These are phyloP conservation scores for Hylodesmum podocarpum DNA, from an alignment of 306 rosid genomes.

Conservation along the genomic window DNA sequence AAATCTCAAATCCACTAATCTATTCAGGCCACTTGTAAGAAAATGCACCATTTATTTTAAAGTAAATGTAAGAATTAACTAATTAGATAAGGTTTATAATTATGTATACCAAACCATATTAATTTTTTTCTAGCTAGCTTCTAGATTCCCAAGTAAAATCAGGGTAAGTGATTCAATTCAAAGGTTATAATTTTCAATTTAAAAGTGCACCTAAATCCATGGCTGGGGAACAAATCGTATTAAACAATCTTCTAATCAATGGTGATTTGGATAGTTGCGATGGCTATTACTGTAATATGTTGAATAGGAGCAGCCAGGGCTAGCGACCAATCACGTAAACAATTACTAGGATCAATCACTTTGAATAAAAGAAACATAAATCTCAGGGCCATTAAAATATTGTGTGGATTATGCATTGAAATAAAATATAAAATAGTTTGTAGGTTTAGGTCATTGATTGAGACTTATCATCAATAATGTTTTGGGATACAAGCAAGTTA, in stretches of 20 bases:
- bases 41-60: too few relatives aligned
- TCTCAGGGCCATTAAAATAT: neutral
- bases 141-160: neutral
- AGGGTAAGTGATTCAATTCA: neutral
- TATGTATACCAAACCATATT: too few relatives aligned
- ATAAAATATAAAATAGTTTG: neutral
- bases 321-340: neutral
- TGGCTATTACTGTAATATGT: neutral
- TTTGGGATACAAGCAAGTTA: conserved; percentile 7
- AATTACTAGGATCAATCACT: neutral
- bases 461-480: conserved; percentile 16
- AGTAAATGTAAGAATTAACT: neutral
- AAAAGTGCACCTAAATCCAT: neutral
- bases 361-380: neutral
- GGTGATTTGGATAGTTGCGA: neutral
- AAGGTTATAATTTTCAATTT: neutral
- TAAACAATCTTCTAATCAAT: neutral
- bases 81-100: too few relatives aligned
- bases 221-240: conserved; percentile 7
- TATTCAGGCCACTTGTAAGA: neutral
- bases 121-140: too few relatives aligned
- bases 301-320: neutral
- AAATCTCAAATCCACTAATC: neutral
- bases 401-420: neutral
- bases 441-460: neutral